Evolutionary conservation across 2,329 filamentous ascomycete species (phyloP), one percentile per base, ranked within the genome.

Genomic region (Cadophora gregata): DNA sequence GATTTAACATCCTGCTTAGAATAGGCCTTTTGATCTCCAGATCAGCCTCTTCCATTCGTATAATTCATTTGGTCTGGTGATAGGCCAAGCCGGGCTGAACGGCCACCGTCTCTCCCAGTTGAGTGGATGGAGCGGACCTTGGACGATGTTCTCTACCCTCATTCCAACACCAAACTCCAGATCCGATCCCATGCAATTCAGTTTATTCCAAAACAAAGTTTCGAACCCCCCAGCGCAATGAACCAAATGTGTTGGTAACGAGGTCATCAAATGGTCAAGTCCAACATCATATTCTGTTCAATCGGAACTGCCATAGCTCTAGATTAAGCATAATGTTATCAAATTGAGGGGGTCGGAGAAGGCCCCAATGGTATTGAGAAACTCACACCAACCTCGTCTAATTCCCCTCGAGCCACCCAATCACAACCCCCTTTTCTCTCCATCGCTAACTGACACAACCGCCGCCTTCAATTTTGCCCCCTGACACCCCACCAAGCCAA

Each of bases 361-460:
- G n/a, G n/a, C n/a, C n/a, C n/a, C n/a, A n/a, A n/a, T n/a, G n/a
- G n/a, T n/a, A 48, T n/a, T 48, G n/a, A 6, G 9, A 29, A n/a
- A n/a, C 53, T 36, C 31, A 24, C 31, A 36, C 55, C 55, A 16
- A 25, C 55, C 31, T 58, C 55, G 55, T 58, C 55, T 58, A 51
- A 62, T 53, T n/a, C 38, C 10, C n/a, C 21, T 14, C n/a, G 31
- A 38, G 27, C 60, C 60, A 55, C 25, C 59, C 50, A 59, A 47
- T 60, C 55, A 62, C 47, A 53, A 9, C 29, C 36, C 14, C 42
- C 7, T 12, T 45, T 27, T 45, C 21, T 51, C n/a, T 33, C 31
- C 31, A 50, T 68, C 64, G 64, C 64, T 29, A 63, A 62, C 64
- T 69, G 64, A 66, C 56, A 64, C 62, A 62, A 59, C 51, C 64